A percentile compares a stretch with the other conserved stretches of the same genome.
Conservation (phyloP, 441 rosid genomes). For the Populus tomentosa region DNA sequence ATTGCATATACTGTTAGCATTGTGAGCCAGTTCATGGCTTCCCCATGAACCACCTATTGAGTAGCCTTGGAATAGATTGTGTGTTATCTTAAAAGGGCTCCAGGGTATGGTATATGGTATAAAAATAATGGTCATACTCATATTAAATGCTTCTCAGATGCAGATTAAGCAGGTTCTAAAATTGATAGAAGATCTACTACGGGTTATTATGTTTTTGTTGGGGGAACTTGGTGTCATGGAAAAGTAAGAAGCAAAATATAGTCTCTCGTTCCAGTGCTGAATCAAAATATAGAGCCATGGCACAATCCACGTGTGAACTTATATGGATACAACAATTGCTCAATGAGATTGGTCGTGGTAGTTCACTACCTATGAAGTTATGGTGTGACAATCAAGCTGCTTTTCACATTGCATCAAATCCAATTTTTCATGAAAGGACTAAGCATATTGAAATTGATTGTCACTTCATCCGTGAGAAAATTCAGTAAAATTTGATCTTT, state of each 20-base stretch:
- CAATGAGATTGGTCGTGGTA: no score
- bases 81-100: not conserved
- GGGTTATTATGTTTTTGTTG: conserved; percentile 7
- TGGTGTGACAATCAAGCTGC: no score
- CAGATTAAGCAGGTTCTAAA: not conserved
- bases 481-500: no score
- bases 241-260: conserved; percentile 4
- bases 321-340: no score
- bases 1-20: no score
- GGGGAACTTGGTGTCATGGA: conserved; percentile 1
- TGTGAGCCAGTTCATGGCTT: not conserved
- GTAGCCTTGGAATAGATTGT: not conserved
- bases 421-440: no score
- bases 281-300: not conserved
- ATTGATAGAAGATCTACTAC: not conserved
- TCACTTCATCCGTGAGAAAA: no score
- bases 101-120: no score
- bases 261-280: not conserved
- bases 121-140: not conserved
- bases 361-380: no score
- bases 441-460: no score
- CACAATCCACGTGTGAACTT: not conserved
- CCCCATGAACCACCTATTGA: not conserved
- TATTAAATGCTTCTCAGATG: not conserved
- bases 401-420: no score